Evolutionary conservation across 208 protist genomes (phyloP).

Genomic region (Leishmania amazonensis): DNA sequence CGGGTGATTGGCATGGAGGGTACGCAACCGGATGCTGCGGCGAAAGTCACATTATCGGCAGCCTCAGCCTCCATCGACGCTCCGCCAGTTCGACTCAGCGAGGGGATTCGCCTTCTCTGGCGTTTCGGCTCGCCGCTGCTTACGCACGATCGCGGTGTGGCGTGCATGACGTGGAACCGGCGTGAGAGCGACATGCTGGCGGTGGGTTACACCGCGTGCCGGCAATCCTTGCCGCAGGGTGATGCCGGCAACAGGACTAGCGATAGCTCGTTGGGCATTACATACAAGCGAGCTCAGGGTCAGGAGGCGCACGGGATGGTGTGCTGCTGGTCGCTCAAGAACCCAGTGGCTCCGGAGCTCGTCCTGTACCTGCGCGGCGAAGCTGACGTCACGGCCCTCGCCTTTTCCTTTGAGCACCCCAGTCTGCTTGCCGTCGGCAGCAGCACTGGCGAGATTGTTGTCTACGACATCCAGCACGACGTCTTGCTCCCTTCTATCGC

Average conservation of each 20-base stretch:
- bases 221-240: constrained; percentile 1
- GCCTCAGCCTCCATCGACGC: background rate
- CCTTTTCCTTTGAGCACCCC: constrained; percentile 91
- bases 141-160: constrained; percentile 80
- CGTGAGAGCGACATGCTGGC: constrained; percentile 85
- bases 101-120: constrained; percentile 85
- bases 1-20: background rate
- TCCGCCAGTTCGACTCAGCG: constrained; percentile 34
- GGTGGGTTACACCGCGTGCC: constrained; percentile 49
- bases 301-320: constrained; percentile 78
- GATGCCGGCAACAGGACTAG: background rate
- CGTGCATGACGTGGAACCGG: constrained; percentile 93
- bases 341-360: constrained; percentile 90
- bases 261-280: background rate
- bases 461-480: constrained; percentile 94
- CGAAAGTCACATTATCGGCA: background rate
- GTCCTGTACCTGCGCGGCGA: constrained; percentile 76
- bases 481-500: constrained; percentile 71
- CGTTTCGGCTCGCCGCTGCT: constrained; percentile 70
- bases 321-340: constrained; percentile 98
- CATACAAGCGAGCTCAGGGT: constrained; percentile 14
- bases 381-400: constrained; percentile 90
- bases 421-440: constrained; percentile 94
- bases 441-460: constrained; percentile 91
- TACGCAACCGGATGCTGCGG: background rate